Percentiles rank a stretch among this genome's conserved stretches.
Evolutionary conservation across 495 filamentous ascomycete genomes (phyloP).

Genomic region (Neurospora pannonica): DNA sequence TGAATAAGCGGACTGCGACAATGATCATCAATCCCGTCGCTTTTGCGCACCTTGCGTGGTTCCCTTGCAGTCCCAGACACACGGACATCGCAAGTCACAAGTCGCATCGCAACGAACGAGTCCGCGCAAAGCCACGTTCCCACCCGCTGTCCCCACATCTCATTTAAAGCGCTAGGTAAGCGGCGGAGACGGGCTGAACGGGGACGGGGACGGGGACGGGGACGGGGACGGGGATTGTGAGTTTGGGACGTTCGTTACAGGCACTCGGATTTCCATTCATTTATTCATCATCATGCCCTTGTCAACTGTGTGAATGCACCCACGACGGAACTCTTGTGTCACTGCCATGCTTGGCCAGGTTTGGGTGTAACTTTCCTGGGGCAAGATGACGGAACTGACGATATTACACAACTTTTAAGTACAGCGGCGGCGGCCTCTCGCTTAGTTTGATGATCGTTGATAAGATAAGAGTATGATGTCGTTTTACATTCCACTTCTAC

Average conservation of each 20-base stretch:
- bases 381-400: neutral
- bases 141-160: constrained; percentile 6
- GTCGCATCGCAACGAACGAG: neutral
- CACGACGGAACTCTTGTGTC: neutral
- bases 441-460: neutral
- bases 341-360: neutral
- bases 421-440: neutral
- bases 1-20: neutral
- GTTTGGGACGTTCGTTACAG: neutral
- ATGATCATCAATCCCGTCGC: neutral
- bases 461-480: neutral
- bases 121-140: neutral
- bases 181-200: neutral
- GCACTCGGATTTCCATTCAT: neutral
- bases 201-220: neutral
- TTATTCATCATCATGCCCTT: neutral
- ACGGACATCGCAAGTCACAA: neutral
- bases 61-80: neutral
- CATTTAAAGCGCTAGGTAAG: constrained; percentile 7
- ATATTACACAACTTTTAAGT: neutral
- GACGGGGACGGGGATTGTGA: neutral
- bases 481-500: neutral
- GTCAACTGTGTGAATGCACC: neutral
- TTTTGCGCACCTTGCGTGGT: neutral
- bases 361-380: neutral